A percentile compares a stretch with the other conserved stretches of the same genome.
phyloP scores from a whole-genome alignment of 2,329 filamentous ascomycete species.

The Colletotrichum cereale region DNA sequence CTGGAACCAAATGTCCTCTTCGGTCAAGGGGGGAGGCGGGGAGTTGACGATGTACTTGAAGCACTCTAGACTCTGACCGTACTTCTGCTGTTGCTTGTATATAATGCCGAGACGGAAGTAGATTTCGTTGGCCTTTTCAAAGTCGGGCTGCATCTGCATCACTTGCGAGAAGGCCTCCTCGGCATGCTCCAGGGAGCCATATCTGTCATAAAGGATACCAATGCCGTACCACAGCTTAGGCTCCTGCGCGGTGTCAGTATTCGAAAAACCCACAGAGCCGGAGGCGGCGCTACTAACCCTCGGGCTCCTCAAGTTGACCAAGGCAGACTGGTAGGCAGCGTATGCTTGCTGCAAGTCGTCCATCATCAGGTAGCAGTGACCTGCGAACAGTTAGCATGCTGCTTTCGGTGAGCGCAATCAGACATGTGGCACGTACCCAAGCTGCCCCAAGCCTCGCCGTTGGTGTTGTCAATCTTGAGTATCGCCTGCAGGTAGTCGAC shows the following conservation, averaged over 20 bases:
- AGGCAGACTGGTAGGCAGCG: constrained; percentile 93
- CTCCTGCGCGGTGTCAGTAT: constrained; percentile 67
- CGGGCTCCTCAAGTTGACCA: constrained; percentile 92
- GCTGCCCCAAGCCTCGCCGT: constrained; percentile 97
- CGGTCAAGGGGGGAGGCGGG: constrained; percentile 90
- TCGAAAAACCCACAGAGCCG: constrained; percentile 26
- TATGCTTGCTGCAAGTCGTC: constrained; percentile 98
- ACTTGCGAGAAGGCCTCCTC: constrained; percentile 99
- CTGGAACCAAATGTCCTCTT: constrained; percentile 99
- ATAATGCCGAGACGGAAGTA: constrained; percentile 99
- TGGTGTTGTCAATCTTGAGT: constrained; percentile 86
- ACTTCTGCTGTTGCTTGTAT: constrained; percentile 98
- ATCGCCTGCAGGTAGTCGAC: constrained; percentile 94
- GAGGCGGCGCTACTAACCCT: constrained; percentile 71
- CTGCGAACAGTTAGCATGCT: constrained; percentile 58
- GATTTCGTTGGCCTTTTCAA: constrained; percentile 99
- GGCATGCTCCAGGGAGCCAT: constrained; percentile 95
- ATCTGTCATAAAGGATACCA: constrained; percentile 95
- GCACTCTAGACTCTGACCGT: constrained; percentile 93
- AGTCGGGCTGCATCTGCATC: constrained; percentile 97
- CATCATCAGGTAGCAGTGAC: constrained; percentile 99
- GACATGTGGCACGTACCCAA: constrained; percentile 72
- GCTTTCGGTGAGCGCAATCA: not conserved
- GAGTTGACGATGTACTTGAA: constrained; percentile 98
- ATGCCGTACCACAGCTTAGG: constrained; percentile 99